Percentiles rank a stretch among this genome's conserved stretches.
These are phyloP conservation scores for Fusarium burgessii DNA, from an alignment of 2,329 filamentous ascomycete genomes.

Conservation along the genomic window DNA sequence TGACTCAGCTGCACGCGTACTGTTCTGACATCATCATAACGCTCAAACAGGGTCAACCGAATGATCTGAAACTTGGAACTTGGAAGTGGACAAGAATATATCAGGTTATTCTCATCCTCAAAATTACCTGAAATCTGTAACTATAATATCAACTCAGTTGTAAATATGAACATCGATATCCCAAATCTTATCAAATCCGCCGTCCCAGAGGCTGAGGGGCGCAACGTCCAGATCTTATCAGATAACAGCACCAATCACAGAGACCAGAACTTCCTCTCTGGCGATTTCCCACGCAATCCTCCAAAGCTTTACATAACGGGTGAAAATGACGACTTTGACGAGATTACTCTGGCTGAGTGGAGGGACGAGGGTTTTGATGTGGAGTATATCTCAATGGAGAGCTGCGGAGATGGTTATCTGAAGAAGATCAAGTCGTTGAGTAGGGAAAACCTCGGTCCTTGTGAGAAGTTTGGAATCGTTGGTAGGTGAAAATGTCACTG, in stretches of 20 bases:
- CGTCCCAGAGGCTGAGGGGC: constrained; percentile 49
- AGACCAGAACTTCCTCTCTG: constrained; percentile 57
- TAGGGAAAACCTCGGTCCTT: constrained; percentile 52
- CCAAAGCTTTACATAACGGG: constrained; percentile 59
- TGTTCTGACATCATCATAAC: constrained; percentile 35
- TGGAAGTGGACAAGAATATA: constrained; percentile 24
- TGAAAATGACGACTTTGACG: constrained; percentile 58
- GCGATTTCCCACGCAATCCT: constrained; percentile 52
- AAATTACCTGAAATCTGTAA: too few relatives aligned
- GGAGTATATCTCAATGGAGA: constrained; percentile 57
- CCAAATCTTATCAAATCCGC: constrained; percentile 49
- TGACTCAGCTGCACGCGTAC: constrained; percentile 11
- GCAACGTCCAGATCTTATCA: constrained; percentile 49
- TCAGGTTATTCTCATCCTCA: not conserved
- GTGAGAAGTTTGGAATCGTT: constrained; percentile 59
- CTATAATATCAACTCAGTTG: not conserved
- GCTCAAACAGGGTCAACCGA: constrained; percentile 15
- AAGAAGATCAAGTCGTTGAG: constrained; percentile 51
- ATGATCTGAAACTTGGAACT: constrained; percentile 33
- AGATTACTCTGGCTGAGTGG: constrained; percentile 54
- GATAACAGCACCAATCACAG: constrained; percentile 54
- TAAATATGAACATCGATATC: constrained; percentile 46
- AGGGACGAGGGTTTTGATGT: constrained; percentile 58
- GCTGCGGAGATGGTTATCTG: constrained; percentile 50
- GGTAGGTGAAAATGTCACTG: constrained; percentile 44